A percentile compares a stretch with the other conserved stretches of the same genome.
These are phyloP conservation scores for Aspergillus fructus DNA, from an alignment of 2,329 filamentous ascomycete genomes.

Conservation along the genomic window DNA sequence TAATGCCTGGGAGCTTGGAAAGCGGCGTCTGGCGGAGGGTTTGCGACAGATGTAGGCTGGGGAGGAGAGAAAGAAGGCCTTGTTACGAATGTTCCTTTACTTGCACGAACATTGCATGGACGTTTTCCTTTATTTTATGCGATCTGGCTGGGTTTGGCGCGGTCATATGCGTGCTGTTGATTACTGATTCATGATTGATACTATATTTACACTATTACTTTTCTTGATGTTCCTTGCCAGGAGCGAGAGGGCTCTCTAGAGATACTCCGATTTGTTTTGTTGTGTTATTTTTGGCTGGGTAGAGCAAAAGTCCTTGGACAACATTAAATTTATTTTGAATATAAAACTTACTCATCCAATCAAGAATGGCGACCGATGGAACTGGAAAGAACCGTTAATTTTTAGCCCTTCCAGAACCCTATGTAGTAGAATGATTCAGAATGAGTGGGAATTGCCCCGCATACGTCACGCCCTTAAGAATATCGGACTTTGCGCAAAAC, in stretches of 20 bases:
- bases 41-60: conserved; percentile 60
- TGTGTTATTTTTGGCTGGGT: neutral
- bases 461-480: conserved; percentile 34
- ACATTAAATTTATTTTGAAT: neutral
- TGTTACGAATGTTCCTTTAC: conserved; percentile 11
- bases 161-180: conserved; percentile 26
- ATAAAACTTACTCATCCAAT: conserved; percentile 2
- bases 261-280: conserved; percentile 19
- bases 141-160: conserved; percentile 39
- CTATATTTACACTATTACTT: conserved; percentile 15
- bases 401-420: neutral
- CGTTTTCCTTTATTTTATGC: conserved; percentile 20
- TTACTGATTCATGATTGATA: conserved; percentile 21
- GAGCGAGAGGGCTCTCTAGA: conserved; percentile 21
- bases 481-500: conserved; percentile 11
- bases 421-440: conserved; percentile 5
- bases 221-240: conserved; percentile 12
- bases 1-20: conserved; percentile 91
- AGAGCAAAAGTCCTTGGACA: neutral
- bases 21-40: conserved; percentile 86
- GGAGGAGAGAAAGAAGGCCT: neutral
- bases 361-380: neutral
- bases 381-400: neutral
- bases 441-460: conserved; percentile 30
- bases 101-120: conserved; percentile 19